phyloP scores from a whole-genome alignment of 345 rosid genomes.

The Brassica nigra region DNA sequence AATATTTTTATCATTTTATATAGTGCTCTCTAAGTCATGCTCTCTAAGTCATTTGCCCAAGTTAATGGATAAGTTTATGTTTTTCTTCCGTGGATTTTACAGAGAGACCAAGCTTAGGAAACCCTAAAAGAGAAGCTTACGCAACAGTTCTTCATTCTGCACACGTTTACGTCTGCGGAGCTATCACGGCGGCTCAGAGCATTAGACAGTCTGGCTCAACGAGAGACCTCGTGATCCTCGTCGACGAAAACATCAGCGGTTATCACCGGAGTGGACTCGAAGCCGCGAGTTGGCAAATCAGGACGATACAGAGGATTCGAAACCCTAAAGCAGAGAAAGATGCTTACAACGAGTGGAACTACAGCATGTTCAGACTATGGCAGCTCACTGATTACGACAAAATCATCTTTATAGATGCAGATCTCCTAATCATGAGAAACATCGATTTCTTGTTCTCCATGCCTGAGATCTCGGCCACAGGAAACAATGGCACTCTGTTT shows the following conservation, averaged over 20 bases:
- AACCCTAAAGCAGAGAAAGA: slow-evolving; percentile 96
- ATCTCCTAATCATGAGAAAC: slow-evolving; percentile 80
- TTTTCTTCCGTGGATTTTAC: slow-evolving; percentile 22
- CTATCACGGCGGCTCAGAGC: slow-evolving; percentile 89
- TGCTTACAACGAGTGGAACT: slow-evolving; percentile 97
- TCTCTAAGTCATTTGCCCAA: background rate
- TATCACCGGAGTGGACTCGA: slow-evolving; percentile 85
- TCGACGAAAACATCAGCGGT: slow-evolving; percentile 69
- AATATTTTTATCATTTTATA: no score
- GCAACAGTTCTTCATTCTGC: slow-evolving; percentile 94
- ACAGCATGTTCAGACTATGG: slow-evolving; percentile 96
- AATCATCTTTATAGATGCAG: slow-evolving; percentile 91
- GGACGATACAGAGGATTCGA: slow-evolving; percentile 79
- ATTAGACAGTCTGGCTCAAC: slow-evolving; percentile 88
- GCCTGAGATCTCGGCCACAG: slow-evolving; percentile 89
- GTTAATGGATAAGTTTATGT: background rate
- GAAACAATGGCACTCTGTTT: slow-evolving; percentile 82
- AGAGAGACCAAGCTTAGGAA: slow-evolving; percentile 61
- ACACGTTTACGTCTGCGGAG: slow-evolving; percentile 88
- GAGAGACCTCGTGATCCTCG: slow-evolving; percentile 88
- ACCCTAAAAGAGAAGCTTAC: slow-evolving; percentile 74
- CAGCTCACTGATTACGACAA: slow-evolving; percentile 93
- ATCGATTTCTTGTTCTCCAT: slow-evolving; percentile 81
- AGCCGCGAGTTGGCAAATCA: slow-evolving; percentile 91
- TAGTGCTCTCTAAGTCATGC: no score